A percentile compares a stretch with the other conserved stretches of the same genome.
Conservation (phyloP, 208 protist species). For the Tritrichomonas musculus region DNA sequence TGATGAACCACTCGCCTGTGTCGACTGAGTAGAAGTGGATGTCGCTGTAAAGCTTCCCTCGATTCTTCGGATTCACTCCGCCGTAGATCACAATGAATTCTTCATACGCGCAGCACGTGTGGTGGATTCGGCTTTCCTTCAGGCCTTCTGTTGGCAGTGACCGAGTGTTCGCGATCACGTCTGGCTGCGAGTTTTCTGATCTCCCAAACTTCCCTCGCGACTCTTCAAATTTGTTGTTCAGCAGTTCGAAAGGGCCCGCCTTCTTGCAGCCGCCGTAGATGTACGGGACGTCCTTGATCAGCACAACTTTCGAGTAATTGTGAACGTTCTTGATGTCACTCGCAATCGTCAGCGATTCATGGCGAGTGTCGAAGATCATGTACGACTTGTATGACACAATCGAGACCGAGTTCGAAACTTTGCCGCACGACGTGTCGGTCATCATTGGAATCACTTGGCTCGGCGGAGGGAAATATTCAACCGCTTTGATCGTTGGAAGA, state of each 20-base stretch:
- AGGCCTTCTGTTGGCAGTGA: too few relatives aligned
- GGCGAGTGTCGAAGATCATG: background rate
- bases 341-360: background rate
- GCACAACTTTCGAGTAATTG: background rate
- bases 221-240: background rate
- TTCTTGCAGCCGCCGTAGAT: background rate
- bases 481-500: too few relatives aligned
- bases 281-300: background rate
- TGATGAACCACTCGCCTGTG: too few relatives aligned
- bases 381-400: background rate
- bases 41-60: too few relatives aligned
- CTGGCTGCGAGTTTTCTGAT: too few relatives aligned
- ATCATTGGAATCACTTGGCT: background rate
- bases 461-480: background rate
- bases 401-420: background rate
- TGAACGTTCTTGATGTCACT: background rate
- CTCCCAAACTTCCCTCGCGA: too few relatives aligned
- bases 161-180: too few relatives aligned
- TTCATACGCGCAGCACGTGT: background rate
- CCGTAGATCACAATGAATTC: background rate
- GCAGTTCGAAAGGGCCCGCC: too few relatives aligned
- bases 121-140: background rate
- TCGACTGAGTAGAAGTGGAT: background rate
- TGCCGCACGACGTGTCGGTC: too few relatives aligned
- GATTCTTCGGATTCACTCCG: background rate